These are phyloP conservation scores for Dittrichia graveolens DNA, from an alignment of 129 eudicot species.

Conservation along the genomic window DNA sequence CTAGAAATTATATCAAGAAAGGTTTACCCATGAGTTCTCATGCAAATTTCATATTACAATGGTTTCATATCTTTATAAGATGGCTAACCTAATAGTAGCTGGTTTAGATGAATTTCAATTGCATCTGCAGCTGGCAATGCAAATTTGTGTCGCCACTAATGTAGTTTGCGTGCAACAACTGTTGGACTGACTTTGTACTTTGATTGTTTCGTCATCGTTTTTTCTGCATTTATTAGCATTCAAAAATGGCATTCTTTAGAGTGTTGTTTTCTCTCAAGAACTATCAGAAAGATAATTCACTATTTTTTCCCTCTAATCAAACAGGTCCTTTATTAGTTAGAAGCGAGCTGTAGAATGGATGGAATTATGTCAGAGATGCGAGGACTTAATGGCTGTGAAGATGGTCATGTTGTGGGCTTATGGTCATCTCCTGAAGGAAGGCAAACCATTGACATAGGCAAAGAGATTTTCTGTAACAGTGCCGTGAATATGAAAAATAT, in stretches of 20 bases:
- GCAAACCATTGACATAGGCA: conserved; percentile 56
- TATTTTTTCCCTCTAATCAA: not conserved
- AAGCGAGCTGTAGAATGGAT: conserved; percentile 48
- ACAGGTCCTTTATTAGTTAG: conserved; percentile 43
- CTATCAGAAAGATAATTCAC: conserved; percentile 23
- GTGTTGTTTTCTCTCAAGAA: conserved; percentile 1
- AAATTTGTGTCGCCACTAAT: not conserved
- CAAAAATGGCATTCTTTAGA: not conserved
- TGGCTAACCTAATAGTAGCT: not conserved
- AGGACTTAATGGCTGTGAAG: conserved; percentile 32
- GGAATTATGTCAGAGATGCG: conserved; percentile 29
- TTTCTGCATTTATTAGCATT: not conserved
- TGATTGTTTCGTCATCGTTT: conserved; percentile 11
- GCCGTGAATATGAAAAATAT: conserved; percentile 79
- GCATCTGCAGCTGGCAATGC: not conserved
- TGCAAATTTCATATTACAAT: not conserved
- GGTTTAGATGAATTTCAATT: not conserved
- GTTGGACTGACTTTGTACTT: not conserved
- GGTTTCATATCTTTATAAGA: conserved; percentile 1
- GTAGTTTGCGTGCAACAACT: not conserved
- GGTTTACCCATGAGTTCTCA: conserved; percentile 1
- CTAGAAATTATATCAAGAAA: not conserved
- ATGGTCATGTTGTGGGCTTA: conserved; percentile 41
- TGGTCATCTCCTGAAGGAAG: conserved; percentile 75
- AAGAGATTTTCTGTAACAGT: conserved; percentile 82